Conservation (phyloP, 352 stramenopile species). For the Phytopythium helicoides region DNA sequence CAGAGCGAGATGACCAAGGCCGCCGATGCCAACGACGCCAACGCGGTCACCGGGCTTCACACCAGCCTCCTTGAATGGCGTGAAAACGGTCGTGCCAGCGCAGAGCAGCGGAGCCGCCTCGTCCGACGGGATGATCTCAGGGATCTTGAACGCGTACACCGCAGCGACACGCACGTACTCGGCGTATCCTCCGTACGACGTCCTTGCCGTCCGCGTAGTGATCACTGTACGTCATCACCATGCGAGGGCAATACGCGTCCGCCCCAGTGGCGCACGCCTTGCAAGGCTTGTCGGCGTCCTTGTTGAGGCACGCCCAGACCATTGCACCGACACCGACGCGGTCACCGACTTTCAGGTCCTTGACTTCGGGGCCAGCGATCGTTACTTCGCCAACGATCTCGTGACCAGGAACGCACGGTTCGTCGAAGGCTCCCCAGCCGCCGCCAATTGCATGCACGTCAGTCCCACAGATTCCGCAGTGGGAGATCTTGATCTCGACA, state of each 20-base stretch:
- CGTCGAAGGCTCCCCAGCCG: too few relatives aligned
- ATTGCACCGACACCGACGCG: conserved; percentile 73
- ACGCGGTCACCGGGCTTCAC: conserved; percentile 51
- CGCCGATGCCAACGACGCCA: conserved; percentile 76
- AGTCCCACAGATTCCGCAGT: conserved; percentile 43
- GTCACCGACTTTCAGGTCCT: conserved; percentile 46
- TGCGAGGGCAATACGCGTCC: conserved; percentile 54
- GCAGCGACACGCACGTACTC: conserved; percentile 71
- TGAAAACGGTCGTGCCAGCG: conserved; percentile 80
- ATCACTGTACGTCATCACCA: conserved; percentile 50
- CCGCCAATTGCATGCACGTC: too few relatives aligned
- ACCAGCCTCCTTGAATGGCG: conserved; percentile 52
- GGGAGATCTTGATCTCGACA: conserved; percentile 49
- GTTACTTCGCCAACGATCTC: conserved; percentile 37
- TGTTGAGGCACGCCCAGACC: conserved; percentile 49
- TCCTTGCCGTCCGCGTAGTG: conserved; percentile 38
- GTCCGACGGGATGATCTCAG: conserved; percentile 52
- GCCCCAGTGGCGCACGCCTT: conserved; percentile 50
- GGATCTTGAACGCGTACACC: conserved; percentile 81
- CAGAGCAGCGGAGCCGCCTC: conserved; percentile 67
- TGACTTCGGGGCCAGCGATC: conserved; percentile 25
- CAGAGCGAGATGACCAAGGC: conserved; percentile 83
- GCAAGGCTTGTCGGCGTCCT: too few relatives aligned
- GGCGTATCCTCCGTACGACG: conserved; percentile 64
- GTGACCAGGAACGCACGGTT: conserved; percentile 17